Evolutionary conservation across 2,329 filamentous ascomycete genomes (phyloP).

Genomic region (Pseudocercospora fijiensis): DNA sequence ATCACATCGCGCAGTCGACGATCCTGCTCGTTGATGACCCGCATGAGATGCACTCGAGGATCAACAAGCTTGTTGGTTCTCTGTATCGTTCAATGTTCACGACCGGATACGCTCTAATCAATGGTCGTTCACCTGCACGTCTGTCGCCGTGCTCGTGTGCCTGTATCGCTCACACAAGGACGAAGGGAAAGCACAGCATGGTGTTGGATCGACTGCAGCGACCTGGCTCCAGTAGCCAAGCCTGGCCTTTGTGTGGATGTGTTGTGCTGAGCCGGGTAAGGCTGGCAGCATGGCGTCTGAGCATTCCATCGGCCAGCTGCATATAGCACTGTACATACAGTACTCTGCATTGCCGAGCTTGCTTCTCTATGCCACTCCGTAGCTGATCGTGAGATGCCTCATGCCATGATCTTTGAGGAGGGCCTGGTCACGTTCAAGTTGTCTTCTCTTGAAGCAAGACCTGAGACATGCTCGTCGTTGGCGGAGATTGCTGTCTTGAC

Average conservation of each 20-base stretch:
- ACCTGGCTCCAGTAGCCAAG: neutral
- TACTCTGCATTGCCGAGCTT: conserved; percentile 1
- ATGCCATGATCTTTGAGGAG: neutral
- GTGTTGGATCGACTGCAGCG: neutral
- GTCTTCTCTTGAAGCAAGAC: neutral
- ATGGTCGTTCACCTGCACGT: neutral
- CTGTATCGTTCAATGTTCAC: neutral
- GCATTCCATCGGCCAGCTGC: neutral
- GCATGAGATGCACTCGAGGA: neutral
- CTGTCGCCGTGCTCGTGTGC: neutral
- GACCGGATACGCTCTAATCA: neutral
- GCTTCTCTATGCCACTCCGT: neutral
- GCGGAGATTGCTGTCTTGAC: neutral
- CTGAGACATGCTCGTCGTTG: neutral
- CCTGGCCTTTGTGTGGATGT: neutral
- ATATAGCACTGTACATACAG: neutral
- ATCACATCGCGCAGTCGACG: neutral
- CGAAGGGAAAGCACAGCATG: neutral
- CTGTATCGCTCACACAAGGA: neutral
- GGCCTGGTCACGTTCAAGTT: neutral
- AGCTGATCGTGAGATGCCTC: neutral
- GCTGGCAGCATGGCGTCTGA: neutral
- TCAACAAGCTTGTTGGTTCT: neutral
- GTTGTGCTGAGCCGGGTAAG: conserved; percentile 1
- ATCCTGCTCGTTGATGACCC: neutral